A percentile compares a stretch with the other conserved stretches of the same genome.
Conservation (phyloP, 1,139 yeast genomes). For the Lodderomyces parapsilosis region DNA sequence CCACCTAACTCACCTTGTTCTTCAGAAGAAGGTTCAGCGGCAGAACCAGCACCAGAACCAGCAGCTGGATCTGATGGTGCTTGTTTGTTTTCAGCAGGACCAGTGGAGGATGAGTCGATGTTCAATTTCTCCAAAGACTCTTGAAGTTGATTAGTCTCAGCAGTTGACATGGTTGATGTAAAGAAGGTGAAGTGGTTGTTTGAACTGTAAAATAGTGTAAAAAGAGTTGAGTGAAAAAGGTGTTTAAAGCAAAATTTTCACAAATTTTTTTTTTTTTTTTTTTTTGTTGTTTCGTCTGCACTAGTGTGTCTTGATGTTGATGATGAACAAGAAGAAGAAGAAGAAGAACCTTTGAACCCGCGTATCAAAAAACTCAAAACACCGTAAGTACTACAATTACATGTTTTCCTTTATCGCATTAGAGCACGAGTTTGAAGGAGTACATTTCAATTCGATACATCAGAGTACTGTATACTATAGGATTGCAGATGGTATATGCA, state of each 20-base stretch:
- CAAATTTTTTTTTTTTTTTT: slow-evolving; percentile 8
- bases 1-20: slow-evolving; percentile 23
- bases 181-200: too few relatives aligned
- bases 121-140: slow-evolving; percentile 57
- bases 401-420: too few relatives aligned
- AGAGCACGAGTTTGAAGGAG: too few relatives aligned
- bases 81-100: slow-evolving; percentile 26
- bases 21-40: slow-evolving; percentile 24
- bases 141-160: slow-evolving; percentile 50
- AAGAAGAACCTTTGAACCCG: too few relatives aligned
- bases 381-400: too few relatives aligned
- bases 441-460: too few relatives aligned
- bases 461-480: too few relatives aligned
- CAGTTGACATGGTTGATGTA: slow-evolving; percentile 43
- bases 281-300: not conserved
- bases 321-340: not conserved
- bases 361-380: too few relatives aligned
- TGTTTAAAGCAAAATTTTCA: slow-evolving; percentile 11
- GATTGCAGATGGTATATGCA: too few relatives aligned
- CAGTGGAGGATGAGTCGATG: slow-evolving; percentile 31
- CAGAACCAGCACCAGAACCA: slow-evolving; percentile 19
- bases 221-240: slow-evolving; percentile 3
- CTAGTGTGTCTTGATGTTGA: not conserved
- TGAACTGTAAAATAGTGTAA: not conserved
- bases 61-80: slow-evolving; percentile 30